Base-by-base conservation (phyloP, 257 asterid genomes). In the Catharanthus roseus region DNA sequence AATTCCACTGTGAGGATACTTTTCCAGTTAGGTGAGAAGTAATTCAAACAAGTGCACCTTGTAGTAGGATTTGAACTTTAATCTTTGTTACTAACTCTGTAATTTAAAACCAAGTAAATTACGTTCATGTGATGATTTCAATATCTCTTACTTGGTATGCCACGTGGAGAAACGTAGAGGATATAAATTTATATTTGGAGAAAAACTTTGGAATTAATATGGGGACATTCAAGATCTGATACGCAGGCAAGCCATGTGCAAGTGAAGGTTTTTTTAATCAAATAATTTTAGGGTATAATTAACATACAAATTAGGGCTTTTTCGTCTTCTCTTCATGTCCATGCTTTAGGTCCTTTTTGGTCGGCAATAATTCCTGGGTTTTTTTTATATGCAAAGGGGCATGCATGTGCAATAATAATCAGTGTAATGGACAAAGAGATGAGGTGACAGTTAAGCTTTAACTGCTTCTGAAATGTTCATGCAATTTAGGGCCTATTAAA, bases 211-310 rank as follows among this genome's bases (percentile, higher is more conserved):
- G 73, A 51, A 68, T 51, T 38, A n/a, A n/a, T n/a, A n/a, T n/a
- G n/a, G 58, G 67, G 66, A 47, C 24, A 61, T 74, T 53, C 61
- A 74, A 84, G 86, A 86, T 86, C 87, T 62, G 81, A 62, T 72
- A 64, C 28, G 47, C 3, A 47, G 65, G 77, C 84, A 64, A 12
- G 24, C 82, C 92, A 86, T 85, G 90, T 88, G 95, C 84, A 69
- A 55, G 54, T 24, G 65, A 57, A 67, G 72, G 66, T 50, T 28
- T 65, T 69, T 76, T 74, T 73, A 63, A 26, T n/a, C 28, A 57
- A 12, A 21, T 33, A 1, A 56, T 1, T 42, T 9, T 12, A 56
- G 19, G n/a, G n/a, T n/a, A n/a, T 10, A 45, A 44, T 67, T 68
- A 29, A 72, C 74, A 28, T 81, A 34, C 58, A 75, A 77, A 69